Evolutionary conservation across 2,329 filamentous ascomycete genomes (phyloP).

Genomic region (Pseudopithomyces chartarum): DNA sequence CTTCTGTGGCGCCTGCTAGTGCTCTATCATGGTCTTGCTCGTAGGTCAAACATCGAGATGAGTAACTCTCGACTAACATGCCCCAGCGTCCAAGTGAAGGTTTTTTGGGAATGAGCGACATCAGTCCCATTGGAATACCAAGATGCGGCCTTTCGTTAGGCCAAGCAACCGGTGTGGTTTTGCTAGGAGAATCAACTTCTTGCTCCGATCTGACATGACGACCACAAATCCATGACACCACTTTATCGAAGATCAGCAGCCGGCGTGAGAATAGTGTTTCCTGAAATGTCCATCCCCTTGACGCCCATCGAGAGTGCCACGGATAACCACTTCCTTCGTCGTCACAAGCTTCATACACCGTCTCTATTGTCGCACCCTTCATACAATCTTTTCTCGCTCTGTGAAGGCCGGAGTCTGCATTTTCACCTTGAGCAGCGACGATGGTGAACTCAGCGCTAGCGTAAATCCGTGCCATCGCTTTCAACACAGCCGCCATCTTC

Average conservation of each 20-base stretch:
- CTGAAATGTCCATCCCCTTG: slow-evolving; percentile 20
- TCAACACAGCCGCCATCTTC: slow-evolving; percentile 9
- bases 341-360: not conserved
- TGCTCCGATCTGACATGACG: not conserved
- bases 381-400: not conserved
- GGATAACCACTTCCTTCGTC: not conserved
- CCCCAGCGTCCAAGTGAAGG: slow-evolving; percentile 9
- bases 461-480: slow-evolving; percentile 17
- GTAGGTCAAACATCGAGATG: slow-evolving; percentile 4
- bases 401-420: slow-evolving; percentile 13
- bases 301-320: not conserved
- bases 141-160: slow-evolving; percentile 8
- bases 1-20: slow-evolving; percentile 14
- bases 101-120: slow-evolving; percentile 6
- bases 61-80: slow-evolving; percentile 10
- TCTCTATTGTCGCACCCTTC: not conserved
- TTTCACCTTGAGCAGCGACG: slow-evolving; percentile 10
- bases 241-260: slow-evolving; percentile 9
- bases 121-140: slow-evolving; percentile 11
- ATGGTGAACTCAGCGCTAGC: slow-evolving; percentile 18
- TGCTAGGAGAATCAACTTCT: no score
- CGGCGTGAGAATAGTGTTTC: slow-evolving; percentile 16
- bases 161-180: not conserved
- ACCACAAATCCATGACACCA: slow-evolving; percentile 14
- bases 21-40: slow-evolving; percentile 8